A percentile compares a stretch with the other conserved stretches of the same genome.
Evolutionary conservation across 139 green algal genomes (phyloP).

Genomic region (Tetraselmis striata): DNA sequence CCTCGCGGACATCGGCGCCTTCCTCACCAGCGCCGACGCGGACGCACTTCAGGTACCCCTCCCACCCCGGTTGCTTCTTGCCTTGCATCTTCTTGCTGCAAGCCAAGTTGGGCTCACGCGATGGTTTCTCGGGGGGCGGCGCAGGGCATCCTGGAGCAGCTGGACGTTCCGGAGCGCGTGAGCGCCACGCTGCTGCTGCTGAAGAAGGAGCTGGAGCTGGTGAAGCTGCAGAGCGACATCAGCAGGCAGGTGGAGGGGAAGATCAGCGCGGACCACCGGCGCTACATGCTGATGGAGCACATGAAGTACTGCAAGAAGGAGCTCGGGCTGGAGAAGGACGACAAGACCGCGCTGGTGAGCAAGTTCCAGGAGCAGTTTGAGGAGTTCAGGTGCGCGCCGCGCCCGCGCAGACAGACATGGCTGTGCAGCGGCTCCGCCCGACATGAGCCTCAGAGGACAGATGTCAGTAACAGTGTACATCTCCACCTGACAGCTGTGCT

Average conservation of each 20-base stretch:
- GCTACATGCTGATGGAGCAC: constrained; percentile 98
- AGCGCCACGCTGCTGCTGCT: constrained; percentile 70
- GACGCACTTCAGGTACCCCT: constrained; percentile 42
- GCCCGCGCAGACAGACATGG: constrained; percentile 10
- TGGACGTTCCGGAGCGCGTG: constrained; percentile 63
- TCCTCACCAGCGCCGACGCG: constrained; percentile 77
- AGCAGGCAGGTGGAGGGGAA: constrained; percentile 92
- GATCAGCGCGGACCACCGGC: constrained; percentile 90
- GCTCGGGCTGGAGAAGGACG: constrained; percentile 94
- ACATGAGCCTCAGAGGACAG: not conserved
- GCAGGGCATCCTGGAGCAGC: constrained; percentile 72
- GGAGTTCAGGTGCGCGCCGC: constrained; percentile 15
- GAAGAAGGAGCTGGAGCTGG: constrained; percentile 97
- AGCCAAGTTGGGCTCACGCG: no score
- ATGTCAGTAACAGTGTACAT: no score
- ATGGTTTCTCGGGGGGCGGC: no score
- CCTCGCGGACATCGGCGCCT: constrained; percentile 85
- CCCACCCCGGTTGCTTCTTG: not conserved
- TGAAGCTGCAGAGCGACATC: constrained; percentile 85
- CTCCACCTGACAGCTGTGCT: no score
- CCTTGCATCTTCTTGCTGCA: no score
- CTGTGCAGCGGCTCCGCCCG: no score
- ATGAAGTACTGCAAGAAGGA: constrained; percentile 95
- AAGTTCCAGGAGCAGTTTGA: constrained; percentile 56
- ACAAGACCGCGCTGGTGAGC: constrained; percentile 85